Evolutionary conservation across 169 alveolate genomes (phyloP).

Genomic region (Plasmodium fragile): DNA sequence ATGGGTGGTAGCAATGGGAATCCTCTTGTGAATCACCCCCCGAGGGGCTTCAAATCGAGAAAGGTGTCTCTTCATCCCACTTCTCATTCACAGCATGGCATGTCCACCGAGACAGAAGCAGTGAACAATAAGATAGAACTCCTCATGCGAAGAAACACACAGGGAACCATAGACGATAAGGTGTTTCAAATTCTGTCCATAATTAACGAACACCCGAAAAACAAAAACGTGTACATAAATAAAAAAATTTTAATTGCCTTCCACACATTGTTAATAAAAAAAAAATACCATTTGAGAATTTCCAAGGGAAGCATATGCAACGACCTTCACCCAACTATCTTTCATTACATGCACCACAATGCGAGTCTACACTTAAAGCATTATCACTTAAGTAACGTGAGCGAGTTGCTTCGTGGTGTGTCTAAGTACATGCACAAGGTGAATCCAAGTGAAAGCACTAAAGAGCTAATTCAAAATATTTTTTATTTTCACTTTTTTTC

Average conservation of each 20-base stretch:
- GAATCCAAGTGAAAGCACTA: conserved; percentile 4
- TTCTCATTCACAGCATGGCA: not conserved
- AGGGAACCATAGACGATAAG: not conserved
- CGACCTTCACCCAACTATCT: conserved; percentile 21
- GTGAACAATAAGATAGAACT: conserved; percentile 1
- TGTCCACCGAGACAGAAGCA: not conserved
- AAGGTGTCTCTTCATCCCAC: not conserved
- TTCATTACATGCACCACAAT: conserved; percentile 56
- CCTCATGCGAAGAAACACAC: not conserved
- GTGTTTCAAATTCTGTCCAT: not conserved
- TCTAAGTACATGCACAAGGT: conserved; percentile 43
- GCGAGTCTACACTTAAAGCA: conserved; percentile 5
- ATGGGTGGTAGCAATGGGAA: not conserved
- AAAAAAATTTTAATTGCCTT: conserved; percentile 16
- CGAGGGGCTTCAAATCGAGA: not conserved
- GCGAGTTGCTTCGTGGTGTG: conserved; percentile 3
- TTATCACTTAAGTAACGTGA: conserved; percentile 24
- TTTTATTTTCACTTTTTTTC: conserved; percentile 24
- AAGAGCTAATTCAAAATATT: conserved; percentile 23
- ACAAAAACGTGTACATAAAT: conserved; percentile 43
- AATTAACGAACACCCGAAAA: not conserved
- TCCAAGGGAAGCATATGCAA: conserved; percentile 26
- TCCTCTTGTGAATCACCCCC: not conserved
- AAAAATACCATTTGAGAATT: conserved; percentile 11
- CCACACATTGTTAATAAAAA: conserved; percentile 23